These are phyloP conservation scores for Phoenix roebelenii DNA, from an alignment of 176 grass and related monocot species.

Conservation along the genomic window DNA sequence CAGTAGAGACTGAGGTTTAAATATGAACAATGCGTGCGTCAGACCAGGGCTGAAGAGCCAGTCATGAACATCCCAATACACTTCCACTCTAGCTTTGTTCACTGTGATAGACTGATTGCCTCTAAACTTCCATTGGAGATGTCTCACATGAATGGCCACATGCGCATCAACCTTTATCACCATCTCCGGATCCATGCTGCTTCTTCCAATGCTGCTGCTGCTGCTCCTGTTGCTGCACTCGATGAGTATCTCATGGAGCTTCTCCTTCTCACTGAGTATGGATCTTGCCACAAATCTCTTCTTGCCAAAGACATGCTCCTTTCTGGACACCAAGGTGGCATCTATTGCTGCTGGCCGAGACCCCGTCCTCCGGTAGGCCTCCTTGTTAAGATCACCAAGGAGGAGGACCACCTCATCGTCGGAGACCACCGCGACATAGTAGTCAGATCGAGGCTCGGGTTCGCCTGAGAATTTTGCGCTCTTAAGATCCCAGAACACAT, in stretches of 20 bases:
- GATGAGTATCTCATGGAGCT: slow-evolving; percentile 50
- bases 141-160: slow-evolving; percentile 64
- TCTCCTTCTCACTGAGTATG: slow-evolving; percentile 52
- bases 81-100: slow-evolving; percentile 59
- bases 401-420: slow-evolving; percentile 52
- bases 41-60: slow-evolving; percentile 79
- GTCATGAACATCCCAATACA: slow-evolving; percentile 88
- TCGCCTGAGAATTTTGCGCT: slow-evolving; percentile 41
- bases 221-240: slow-evolving; percentile 35
- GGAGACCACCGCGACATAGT: slow-evolving; percentile 50
- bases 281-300: slow-evolving; percentile 50
- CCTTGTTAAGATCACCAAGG: slow-evolving; percentile 54
- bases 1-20: slow-evolving; percentile 22
- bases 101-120: slow-evolving; percentile 73
- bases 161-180: slow-evolving; percentile 70
- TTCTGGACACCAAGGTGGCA: slow-evolving; percentile 40
- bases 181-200: slow-evolving; percentile 31
- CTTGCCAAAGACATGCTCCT: slow-evolving; percentile 60
- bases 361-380: slow-evolving; percentile 41
- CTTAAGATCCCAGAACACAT: slow-evolving; percentile 75
- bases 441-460: slow-evolving; percentile 43
- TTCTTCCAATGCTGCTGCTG: slow-evolving; percentile 13
- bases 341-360: slow-evolving; percentile 23
- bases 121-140: slow-evolving; percentile 86
- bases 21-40: slow-evolving; percentile 67